Evolutionary conservation across 2,329 filamentous ascomycete genomes (phyloP), one percentile per base, ranked within the genome.

Genomic region (Ophiostoma montium): DNA sequence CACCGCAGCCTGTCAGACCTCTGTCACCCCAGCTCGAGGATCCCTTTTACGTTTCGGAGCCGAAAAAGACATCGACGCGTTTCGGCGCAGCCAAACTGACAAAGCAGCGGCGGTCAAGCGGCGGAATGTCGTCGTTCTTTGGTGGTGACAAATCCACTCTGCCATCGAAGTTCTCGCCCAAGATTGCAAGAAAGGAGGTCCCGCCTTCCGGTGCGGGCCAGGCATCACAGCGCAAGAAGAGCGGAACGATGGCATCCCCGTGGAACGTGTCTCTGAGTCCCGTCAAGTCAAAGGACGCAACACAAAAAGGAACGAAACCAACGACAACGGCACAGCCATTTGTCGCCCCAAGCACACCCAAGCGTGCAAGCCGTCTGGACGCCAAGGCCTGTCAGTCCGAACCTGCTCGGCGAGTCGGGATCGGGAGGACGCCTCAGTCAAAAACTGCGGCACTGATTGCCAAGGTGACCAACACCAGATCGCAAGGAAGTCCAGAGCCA

Each of bases 361-460:
- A 21, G 9, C 36, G 30, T 5, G 2, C 43, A 11, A 19, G 19
- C 9, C 21, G 19, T 1, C 33, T n/a, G 2, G 27, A 35, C 10
- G n/a, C 19, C 8, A 23, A 45, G 12, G 23, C 35, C 6, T 38
- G 33, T 16, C 44, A 11, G 30, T 48, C 47, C 3, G 47, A 49
- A 13, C 50, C 50, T 19, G 47, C 47, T 4, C 35, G 45, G 1
- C 44, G 38, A 32, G 44, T 47, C 5, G 48, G 47, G 3, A 32
- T 49, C 8, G 50, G 27, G 2, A 44, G 5, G 3, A 50, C 49
- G 2, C 42, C 52, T 0, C 54, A 53, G 16, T 55, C 54, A 7
- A 55, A 54, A 16, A 52, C 54, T 11, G 50, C 50, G 1, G 47
- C 52, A 1, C 10, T 55, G 31, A 54, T 55, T 42, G 50, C 54